phyloP scores from a whole-genome alignment of 495 filamentous ascomycete species.

The Lepraria neglecta region DNA sequence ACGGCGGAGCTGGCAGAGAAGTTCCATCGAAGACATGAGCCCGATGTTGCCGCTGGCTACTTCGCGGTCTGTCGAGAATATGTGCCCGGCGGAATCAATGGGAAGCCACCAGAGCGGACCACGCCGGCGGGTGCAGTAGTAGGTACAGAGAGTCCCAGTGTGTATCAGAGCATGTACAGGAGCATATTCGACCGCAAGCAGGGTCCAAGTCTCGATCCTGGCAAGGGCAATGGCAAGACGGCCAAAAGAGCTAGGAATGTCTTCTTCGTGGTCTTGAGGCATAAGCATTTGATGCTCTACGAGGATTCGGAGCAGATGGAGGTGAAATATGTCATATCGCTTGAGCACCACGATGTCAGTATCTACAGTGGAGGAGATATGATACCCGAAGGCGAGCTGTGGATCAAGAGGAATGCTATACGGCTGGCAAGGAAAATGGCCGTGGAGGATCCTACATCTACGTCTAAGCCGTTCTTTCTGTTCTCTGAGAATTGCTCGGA shows the following conservation, averaged over 20 bases:
- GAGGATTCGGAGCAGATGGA: conserved; percentile 85
- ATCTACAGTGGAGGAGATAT: conserved; percentile 75
- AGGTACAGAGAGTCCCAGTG: conserved; percentile 73
- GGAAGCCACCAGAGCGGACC: conserved; percentile 80
- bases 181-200: conserved; percentile 87
- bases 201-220: conserved; percentile 41
- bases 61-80: conserved; percentile 94
- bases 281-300: conserved; percentile 95
- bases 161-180: conserved; percentile 96
- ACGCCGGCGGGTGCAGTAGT: conserved; percentile 69
- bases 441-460: conserved; percentile 51
- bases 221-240: conserved; percentile 49
- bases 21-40: conserved; percentile 54
- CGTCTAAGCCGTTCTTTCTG: conserved; percentile 76
- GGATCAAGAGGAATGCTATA: conserved; percentile 91
- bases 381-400: conserved; percentile 87
- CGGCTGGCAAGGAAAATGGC: conserved; percentile 67
- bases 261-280: conserved; percentile 86
- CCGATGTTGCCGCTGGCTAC: conserved; percentile 86
- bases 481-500: conserved; percentile 92
- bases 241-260: conserved; percentile 75
- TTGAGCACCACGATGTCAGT: conserved; percentile 78
- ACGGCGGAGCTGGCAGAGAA: conserved; percentile 43
- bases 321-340: conserved; percentile 88
- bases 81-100: conserved; percentile 81